These are phyloP conservation scores for Bombardia bombarda DNA, from an alignment of 495 filamentous ascomycete genomes.

Conservation along the genomic window DNA sequence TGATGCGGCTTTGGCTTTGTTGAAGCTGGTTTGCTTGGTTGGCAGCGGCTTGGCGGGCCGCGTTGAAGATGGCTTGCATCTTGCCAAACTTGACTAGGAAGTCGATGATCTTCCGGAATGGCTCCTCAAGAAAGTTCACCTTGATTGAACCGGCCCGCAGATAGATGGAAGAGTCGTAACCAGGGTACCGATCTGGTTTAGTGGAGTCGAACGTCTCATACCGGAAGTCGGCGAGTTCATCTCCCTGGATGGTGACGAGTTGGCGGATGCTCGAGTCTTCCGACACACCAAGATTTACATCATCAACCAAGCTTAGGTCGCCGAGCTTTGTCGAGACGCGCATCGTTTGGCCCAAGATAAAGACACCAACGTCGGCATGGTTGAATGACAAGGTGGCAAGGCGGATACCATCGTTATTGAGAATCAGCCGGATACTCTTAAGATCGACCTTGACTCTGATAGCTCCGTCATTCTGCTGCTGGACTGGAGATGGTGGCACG, in stretches of 20 bases:
- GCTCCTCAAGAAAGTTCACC: conserved; percentile 92
- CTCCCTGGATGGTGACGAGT: conserved; percentile 85
- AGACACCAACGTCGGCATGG: conserved; percentile 83
- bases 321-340: conserved; percentile 78
- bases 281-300: conserved; percentile 85
- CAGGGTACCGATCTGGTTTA: conserved; percentile 63
- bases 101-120: conserved; percentile 96
- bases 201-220: conserved; percentile 90
- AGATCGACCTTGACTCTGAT: conserved; percentile 79
- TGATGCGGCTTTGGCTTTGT: conserved; percentile 78
- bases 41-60: conserved; percentile 88
- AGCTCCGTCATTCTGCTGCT: conserved; percentile 25
- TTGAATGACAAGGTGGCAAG: conserved; percentile 88
- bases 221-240: conserved; percentile 94
- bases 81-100: conserved; percentile 97
- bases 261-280: conserved; percentile 75
- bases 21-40: conserved; percentile 90
- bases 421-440: conserved; percentile 84
- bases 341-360: conserved; percentile 77
- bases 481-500: conserved; percentile 18
- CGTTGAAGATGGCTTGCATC: conserved; percentile 99
- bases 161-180: conserved; percentile 89
- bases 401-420: conserved; percentile 97
- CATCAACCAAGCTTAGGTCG: conserved; percentile 80
- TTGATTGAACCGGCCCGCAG: conserved; percentile 89